phyloP scores from a whole-genome alignment of 2,329 filamentous ascomycete species.

The Penicillium oxalicum region DNA sequence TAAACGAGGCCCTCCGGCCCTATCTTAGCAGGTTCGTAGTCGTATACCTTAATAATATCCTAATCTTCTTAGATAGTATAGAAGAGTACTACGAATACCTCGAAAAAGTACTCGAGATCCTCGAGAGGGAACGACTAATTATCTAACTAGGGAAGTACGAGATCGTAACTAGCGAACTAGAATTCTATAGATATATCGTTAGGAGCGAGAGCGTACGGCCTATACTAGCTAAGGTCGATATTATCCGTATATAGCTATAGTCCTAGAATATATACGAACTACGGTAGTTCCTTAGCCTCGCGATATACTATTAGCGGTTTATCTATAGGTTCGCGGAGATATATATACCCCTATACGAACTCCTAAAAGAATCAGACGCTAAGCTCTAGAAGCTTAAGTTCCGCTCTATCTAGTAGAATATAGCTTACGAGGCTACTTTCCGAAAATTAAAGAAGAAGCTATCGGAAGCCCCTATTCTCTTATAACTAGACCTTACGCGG shows the following conservation, averaged over 20 bases:
- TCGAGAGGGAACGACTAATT: not conserved
- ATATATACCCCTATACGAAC: no score
- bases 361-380: not conserved
- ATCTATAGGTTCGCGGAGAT: not conserved
- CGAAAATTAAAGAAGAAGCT: not conserved
- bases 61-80: not conserved
- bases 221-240: not conserved
- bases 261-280: not conserved
- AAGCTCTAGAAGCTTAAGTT: not conserved
- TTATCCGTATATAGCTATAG: not conserved
- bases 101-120: not conserved
- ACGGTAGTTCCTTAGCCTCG: not conserved
- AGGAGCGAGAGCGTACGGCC: not conserved
- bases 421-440: not conserved
- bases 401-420: not conserved
- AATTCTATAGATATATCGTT: not conserved
- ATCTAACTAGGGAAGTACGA: not conserved
- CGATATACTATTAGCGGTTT: not conserved
- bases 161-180: not conserved
- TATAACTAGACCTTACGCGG: not conserved
- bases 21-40: not conserved
- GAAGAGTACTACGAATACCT: not conserved
- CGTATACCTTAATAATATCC: not conserved
- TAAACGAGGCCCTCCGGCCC: not conserved
- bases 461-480: not conserved